Base-by-base conservation (phyloP, 352 stramenopile genomes). In the Phytopythium montanum region DNA sequence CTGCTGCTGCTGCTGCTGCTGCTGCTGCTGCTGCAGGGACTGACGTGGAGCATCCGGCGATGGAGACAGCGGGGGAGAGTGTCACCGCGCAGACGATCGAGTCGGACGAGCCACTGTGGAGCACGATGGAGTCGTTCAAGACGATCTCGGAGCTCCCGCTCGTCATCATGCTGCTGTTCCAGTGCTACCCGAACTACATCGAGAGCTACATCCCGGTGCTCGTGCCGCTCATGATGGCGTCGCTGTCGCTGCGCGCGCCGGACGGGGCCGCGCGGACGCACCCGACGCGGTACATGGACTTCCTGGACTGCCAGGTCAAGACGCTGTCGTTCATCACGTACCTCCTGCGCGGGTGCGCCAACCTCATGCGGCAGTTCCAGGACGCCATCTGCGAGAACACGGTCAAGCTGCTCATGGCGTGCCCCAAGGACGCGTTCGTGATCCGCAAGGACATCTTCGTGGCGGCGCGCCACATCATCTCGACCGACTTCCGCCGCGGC, bases 131-230 rank as follows among this genome's bases (percentile, higher is more conserved):
- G 64, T 97, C 91, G 34, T 98, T 97, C 72, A 96, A 96, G 65
- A 95, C 98, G 19, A 88, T 99, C 45, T 97, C 92, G 7, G 97
- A 99, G 75, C 91, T 97, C 58, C 97, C 97, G n/a, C 72, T 99
- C 44, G 98, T 98, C 70, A 97, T 99, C 59, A 99, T 99, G 93
- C 73, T 99, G 49, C 87, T 99, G 39, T 99, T 99, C 61, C 96
- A 99, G 76, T 94, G 98, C 54, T 98, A 99, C 74, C 95, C 94
- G 19, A 97, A 91, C 54, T 98, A 96, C 68, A 94, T 99, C 28
- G 95, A 98, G 75, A 92, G 75, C 45, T 97, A 98, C 69, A 97
- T 99, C 45, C 81, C 92, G 3, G 85, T 92, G 29, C 76, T 99
- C 25, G 94, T 99, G 57, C 93, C 96, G 13, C 76, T 97, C n/a